Evolutionary conservation across 345 rosid genomes (phyloP).

Genomic region (Crucihimalaya himalaica): DNA sequence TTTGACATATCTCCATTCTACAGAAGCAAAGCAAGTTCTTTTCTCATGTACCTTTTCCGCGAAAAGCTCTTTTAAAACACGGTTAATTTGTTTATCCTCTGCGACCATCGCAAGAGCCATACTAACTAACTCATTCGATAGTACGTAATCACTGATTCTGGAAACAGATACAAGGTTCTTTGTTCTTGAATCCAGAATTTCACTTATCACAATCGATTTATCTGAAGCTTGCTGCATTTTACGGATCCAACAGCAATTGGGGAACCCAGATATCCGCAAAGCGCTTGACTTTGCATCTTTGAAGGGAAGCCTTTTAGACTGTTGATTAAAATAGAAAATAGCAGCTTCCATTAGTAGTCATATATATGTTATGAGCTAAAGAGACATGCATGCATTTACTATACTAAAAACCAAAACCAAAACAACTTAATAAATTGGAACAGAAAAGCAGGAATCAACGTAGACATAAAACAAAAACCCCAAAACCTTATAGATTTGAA

Average conservation of each 20-base stretch:
- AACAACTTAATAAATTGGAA: background rate
- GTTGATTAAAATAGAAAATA: conserved; percentile 24
- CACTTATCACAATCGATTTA: conserved; percentile 82
- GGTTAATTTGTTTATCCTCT: conserved; percentile 93
- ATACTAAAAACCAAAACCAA: background rate
- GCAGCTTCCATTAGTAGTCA: conserved; percentile 16
- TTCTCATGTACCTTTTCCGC: conserved; percentile 67
- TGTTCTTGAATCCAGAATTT: conserved; percentile 92
- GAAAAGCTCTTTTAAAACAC: conserved; percentile 85
- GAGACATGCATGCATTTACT: background rate
- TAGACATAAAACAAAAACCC: no score
- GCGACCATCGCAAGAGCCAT: conserved; percentile 98
- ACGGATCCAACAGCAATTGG: conserved; percentile 86
- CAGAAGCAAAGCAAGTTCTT: background rate
- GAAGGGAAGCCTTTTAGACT: conserved; percentile 86
- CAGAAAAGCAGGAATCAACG: background rate
- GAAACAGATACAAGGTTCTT: conserved; percentile 91
- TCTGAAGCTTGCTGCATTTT: conserved; percentile 95
- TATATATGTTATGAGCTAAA: background rate
- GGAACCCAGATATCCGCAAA: conserved; percentile 57
- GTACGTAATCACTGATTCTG: conserved; percentile 88
- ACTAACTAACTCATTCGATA: conserved; percentile 87
- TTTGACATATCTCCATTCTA: background rate
- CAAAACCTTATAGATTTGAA: background rate
- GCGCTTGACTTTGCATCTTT: conserved; percentile 56